Base-by-base conservation (phyloP, 148 eudicot genomes). In the Rhododendron griersonianum region DNA sequence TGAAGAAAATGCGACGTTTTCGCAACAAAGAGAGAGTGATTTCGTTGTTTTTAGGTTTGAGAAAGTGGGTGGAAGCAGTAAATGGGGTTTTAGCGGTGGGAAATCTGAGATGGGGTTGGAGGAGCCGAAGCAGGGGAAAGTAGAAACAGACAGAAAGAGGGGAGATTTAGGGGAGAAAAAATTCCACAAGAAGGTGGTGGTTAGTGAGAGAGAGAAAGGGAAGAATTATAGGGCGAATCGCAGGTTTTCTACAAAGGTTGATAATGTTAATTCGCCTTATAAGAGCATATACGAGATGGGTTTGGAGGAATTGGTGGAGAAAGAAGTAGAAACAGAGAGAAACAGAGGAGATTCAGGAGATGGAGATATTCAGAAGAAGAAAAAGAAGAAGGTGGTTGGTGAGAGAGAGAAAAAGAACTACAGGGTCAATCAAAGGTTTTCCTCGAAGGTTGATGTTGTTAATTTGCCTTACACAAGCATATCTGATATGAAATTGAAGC, bases 1-100 rank as follows among this genome's bases (percentile, higher is more conserved):
- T 11, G 93, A 93, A 88, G 86, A 61, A 23, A 61, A 76, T 7
- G 63, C 82, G 0, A 61, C 76, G 7, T 50, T 81, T 80, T 33
- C 44, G 61, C 73, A 50, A 33, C 67, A 6, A 35, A 83, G 55
- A 88, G 44, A 10, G 59, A 51, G 10, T n/a, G 88, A 86, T 80
- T 75, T n/a, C 47, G 84, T 78, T 51, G 84, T 81, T 4, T 45
- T 69, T 9, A 61, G 71, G 48, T 80, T 86, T 7, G 87, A 86
- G 81, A 45, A 86, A 63, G 80, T 48, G 9, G 84, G 47, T n/a
- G 78, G 67, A 59, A 45, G 11, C 14, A 80, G 25, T 50, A 48
- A 45, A 14, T 67, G 7, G 78, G 25, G 78, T 11, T 47, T 69
- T 37, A 83, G 76, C 9, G 21, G 14, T 39, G 18, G 18, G 8